A percentile compares a stretch with the other conserved stretches of the same genome.
Conservation (phyloP, 345 rosid species). For the Nasturtium officinale region DNA sequence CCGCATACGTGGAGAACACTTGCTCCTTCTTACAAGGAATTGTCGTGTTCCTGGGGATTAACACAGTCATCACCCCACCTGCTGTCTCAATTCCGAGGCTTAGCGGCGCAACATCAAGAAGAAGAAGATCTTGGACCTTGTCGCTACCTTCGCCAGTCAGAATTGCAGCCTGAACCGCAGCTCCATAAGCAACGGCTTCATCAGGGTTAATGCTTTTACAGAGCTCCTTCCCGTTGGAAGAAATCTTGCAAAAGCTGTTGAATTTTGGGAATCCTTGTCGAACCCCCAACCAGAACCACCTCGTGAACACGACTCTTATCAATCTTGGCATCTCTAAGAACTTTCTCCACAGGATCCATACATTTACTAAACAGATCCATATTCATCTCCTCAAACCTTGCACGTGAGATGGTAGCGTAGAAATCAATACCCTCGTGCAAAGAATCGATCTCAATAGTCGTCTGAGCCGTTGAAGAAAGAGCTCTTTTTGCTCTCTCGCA, state of each 20-base stretch:
- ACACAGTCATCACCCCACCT: conserved; percentile 52
- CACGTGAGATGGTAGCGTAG: conserved; percentile 48
- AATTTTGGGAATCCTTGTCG: conserved; percentile 54
- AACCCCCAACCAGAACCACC: conserved; percentile 53
- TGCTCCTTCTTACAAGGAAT: conserved; percentile 52
- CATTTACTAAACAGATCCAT: conserved; percentile 55
- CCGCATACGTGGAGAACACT: conserved; percentile 51
- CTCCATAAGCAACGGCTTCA: conserved; percentile 54
- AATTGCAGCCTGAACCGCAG: conserved; percentile 56
- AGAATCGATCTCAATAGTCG: conserved; percentile 54
- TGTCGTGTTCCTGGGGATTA: conserved; percentile 53
- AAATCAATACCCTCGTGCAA: conserved; percentile 53
- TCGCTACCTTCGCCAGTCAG: conserved; percentile 51
- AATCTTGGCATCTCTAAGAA: conserved; percentile 44
- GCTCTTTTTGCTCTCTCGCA: conserved; percentile 79
- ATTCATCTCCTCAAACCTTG: conserved; percentile 57
- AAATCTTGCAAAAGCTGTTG: conserved; percentile 53
- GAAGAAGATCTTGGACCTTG: conserved; percentile 51
- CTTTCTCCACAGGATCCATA: conserved; percentile 59
- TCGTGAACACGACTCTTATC: conserved; percentile 50
- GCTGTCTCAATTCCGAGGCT: conserved; percentile 56
- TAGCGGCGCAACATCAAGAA: conserved; percentile 50
- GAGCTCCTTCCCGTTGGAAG: conserved; percentile 52
- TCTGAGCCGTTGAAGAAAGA: conserved; percentile 55
- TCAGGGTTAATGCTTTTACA: conserved; percentile 58